These are phyloP conservation scores for Acanthamoeba healyi DNA, from an alignment of 208 protist genomes.

Conservation along the genomic window DNA sequence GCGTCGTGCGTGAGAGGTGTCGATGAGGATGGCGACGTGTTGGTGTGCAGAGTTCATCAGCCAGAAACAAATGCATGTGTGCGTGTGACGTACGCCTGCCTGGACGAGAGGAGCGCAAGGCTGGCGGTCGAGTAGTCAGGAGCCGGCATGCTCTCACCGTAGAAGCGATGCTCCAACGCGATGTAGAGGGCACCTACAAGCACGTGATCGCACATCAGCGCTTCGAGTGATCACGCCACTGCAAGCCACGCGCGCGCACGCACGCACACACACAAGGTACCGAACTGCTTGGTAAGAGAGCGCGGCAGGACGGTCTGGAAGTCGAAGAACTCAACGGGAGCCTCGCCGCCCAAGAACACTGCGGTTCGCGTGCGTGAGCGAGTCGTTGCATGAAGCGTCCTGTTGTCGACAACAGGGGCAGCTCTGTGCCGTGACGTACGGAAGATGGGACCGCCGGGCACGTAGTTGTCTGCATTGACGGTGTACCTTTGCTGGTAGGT, in stretches of 20 bases:
- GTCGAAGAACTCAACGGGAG: slow-evolving; percentile 74
- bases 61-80: too few species aligned
- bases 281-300: slow-evolving; percentile 32
- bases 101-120: slow-evolving; percentile 77
- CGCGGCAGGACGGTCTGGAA: slow-evolving; percentile 66
- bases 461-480: slow-evolving; percentile 35
- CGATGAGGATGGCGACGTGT: neutral
- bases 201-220: slow-evolving; percentile 23
- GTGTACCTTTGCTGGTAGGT: slow-evolving; percentile 72
- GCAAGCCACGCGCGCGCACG: too few species aligned
- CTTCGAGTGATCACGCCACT: too few species aligned
- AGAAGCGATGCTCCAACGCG: slow-evolving; percentile 86
- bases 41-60: too few species aligned
- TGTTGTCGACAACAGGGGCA: too few species aligned
- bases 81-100: slow-evolving; percentile 83
- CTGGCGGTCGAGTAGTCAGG: slow-evolving; percentile 76
- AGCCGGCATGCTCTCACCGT: slow-evolving; percentile 77
- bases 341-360: slow-evolving; percentile 79
- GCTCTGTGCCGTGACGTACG: too few species aligned
- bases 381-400: neutral
- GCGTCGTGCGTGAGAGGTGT: neutral
- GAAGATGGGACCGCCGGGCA: slow-evolving; percentile 66
- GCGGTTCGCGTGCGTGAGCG: neutral
- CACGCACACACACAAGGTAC: too few species aligned
- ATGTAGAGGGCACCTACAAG: slow-evolving; percentile 82